Base-by-base conservation (phyloP, 345 rosid species). In the Cardamine resedifolia region DNA sequence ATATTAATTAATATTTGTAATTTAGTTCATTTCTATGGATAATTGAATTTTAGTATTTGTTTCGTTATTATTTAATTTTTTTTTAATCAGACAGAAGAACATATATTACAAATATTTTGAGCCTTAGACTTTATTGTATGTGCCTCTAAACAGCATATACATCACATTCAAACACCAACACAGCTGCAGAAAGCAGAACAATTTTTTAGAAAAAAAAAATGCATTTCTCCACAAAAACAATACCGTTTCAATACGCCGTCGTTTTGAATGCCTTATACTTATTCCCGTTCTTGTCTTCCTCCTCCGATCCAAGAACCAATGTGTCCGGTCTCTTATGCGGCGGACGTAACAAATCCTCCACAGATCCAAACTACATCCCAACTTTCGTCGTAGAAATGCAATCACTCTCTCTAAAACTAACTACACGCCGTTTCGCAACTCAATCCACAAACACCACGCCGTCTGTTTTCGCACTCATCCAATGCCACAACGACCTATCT, bases 401-500 rank as follows among this genome's bases (percentile, higher is more conserved):
- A 14, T 66, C 66, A 23, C 78, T 74, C 55, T 74, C 78, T 2
- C 36, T 31, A 2, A 16, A 67, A 4, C 39, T 74, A 28, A 67
- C 56, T 6, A 66, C 73, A 5, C 38, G 63, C 55, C 78, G 67
- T 50, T 74, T 74, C 68, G 73, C 67, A 38, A 67, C 78, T 8
- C 45, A 74, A 4, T 39, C 73, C 20, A 16, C 7, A 16, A 74
- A 74, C 61, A 16, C 78, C 68, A 11, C 55, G 55, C 10, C 73
- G 67, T 58, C 64, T 52, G 4, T 79, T 51, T 72, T 19, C 38
- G 78, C 73, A 20, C 33, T 85, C 4, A 57, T 72, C 1, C 86
- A 85, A 58, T 85, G 86, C 77, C 79, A 81, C 83, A 65, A 71
- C 10, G 85, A 85, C 71, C 81, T 83, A 2, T 58, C 75, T 0